These are phyloP conservation scores for Reutealis trisperma DNA, from an alignment of 345 rosid genomes.

Conservation along the genomic window DNA sequence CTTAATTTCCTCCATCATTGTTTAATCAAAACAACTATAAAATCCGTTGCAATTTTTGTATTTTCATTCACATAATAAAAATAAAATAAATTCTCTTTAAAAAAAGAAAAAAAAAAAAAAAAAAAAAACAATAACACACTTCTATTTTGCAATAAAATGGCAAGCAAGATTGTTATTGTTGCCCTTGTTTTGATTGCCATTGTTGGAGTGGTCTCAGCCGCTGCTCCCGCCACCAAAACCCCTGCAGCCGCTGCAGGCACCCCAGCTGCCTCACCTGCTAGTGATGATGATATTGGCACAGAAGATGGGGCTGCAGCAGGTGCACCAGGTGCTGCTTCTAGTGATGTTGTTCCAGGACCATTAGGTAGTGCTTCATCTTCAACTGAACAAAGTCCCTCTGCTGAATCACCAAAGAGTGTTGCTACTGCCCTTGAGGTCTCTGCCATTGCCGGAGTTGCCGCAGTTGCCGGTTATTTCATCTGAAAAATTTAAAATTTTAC, in stretches of 20 bases:
- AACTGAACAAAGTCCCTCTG: neutral
- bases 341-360: constrained; percentile 1
- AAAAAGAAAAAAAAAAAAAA: neutral
- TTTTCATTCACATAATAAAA: neutral
- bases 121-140: neutral
- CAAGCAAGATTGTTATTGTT: constrained; percentile 15
- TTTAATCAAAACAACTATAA: no score
- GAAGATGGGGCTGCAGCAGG: neutral
- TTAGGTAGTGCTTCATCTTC: neutral
- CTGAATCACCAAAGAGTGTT: neutral
- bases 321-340: neutral
- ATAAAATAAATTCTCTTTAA: no score
- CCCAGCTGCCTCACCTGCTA: neutral
- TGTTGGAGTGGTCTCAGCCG: constrained; percentile 10
- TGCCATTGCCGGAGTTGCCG: constrained; percentile 12
- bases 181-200: constrained; percentile 21
- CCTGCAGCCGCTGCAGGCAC: neutral
- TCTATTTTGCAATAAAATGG: neutral
- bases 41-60: no score
- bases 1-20: no score
- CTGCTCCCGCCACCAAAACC: neutral
- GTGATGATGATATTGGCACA: neutral
- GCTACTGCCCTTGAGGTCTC: neutral
- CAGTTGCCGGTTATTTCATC: constrained; percentile 3
- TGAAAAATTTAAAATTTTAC: neutral